Evolutionary conservation across 805 yeast genomes (phyloP).

Genomic region (Candida orba): DNA sequence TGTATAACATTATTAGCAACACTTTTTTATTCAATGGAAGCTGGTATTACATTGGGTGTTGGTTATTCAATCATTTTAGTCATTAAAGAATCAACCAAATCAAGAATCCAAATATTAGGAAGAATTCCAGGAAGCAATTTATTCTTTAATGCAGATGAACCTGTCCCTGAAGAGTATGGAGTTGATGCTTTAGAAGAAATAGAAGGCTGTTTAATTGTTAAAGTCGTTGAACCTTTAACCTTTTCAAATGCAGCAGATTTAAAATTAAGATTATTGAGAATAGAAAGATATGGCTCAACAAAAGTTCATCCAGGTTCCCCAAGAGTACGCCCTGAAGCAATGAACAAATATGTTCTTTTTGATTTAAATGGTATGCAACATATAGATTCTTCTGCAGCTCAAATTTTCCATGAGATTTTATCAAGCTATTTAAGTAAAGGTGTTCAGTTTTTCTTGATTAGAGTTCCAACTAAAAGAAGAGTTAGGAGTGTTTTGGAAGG

Average conservation of each 20-base stretch:
- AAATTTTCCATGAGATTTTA: constrained; percentile 58
- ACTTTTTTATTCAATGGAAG: constrained; percentile 71
- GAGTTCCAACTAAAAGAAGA: constrained; percentile 42
- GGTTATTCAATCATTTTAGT: constrained; percentile 74
- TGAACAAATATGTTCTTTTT: constrained; percentile 54
- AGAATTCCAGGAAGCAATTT: constrained; percentile 53
- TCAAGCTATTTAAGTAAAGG: constrained; percentile 44
- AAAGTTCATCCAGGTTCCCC: constrained; percentile 72
- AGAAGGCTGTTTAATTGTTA: constrained; percentile 71
- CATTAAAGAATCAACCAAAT: constrained; percentile 69
- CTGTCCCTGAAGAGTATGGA: constrained; percentile 28
- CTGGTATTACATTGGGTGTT: constrained; percentile 85
- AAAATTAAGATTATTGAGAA: constrained; percentile 53
- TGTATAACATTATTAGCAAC: constrained; percentile 58
- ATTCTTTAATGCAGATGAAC: constrained; percentile 68
- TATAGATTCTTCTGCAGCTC: constrained; percentile 76
- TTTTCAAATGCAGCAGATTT: constrained; percentile 81
- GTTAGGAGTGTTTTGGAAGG: constrained; percentile 43
- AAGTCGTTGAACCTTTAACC: constrained; percentile 82
- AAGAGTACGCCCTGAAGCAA: constrained; percentile 34
- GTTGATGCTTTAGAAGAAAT: constrained; percentile 33
- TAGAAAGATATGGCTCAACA: constrained; percentile 73
- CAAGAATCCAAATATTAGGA: constrained; percentile 79
- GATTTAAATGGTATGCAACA: constrained; percentile 79
- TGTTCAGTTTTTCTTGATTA: constrained; percentile 51